Percentiles rank a stretch among this genome's conserved stretches.
These are phyloP conservation scores for Quercus berberidifolia DNA, from an alignment of 306 rosid genomes.

Conservation along the genomic window DNA sequence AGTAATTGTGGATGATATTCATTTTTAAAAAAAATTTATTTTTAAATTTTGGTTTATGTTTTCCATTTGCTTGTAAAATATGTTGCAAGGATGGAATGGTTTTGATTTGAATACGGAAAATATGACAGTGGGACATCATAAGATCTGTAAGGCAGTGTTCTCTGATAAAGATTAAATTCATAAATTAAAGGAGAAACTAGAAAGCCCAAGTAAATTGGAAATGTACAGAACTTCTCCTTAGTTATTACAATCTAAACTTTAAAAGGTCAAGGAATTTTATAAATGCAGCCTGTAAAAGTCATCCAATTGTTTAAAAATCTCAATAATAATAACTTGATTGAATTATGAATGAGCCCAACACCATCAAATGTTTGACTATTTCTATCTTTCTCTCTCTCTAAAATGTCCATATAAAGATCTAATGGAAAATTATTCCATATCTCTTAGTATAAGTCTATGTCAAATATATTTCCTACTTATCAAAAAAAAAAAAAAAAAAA, in stretches of 20 bases:
- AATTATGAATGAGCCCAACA: not conserved
- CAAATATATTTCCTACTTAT: not conserved
- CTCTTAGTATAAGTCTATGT: not conserved
- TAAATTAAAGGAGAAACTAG: not conserved
- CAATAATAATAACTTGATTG: not conserved
- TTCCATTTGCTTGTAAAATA: not conserved
- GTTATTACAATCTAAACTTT: not conserved
- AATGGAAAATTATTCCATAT: not conserved
- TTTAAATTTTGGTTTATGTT: slow-evolving; percentile 17
- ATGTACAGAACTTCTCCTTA: not conserved
- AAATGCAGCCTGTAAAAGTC: not conserved
- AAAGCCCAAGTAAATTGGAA: not conserved
- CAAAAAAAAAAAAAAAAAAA: too few relatives aligned
- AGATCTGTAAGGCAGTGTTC: not conserved
- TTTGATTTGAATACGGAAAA: not conserved
- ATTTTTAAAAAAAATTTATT: not conserved
- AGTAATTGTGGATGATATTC: slow-evolving; percentile 3
- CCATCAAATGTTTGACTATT: not conserved
- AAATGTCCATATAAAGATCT: not conserved
- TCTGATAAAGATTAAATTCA: not conserved
- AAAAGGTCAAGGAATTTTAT: not conserved
- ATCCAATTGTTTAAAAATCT: not conserved
- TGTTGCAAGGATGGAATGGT: not conserved
- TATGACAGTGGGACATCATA: not conserved
- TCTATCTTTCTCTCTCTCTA: not conserved